A percentile compares a stretch with the other conserved stretches of the same genome.
phyloP scores from a whole-genome alignment of 1,139 yeast genomes.

The Scheffersomyces segobiensis region DNA sequence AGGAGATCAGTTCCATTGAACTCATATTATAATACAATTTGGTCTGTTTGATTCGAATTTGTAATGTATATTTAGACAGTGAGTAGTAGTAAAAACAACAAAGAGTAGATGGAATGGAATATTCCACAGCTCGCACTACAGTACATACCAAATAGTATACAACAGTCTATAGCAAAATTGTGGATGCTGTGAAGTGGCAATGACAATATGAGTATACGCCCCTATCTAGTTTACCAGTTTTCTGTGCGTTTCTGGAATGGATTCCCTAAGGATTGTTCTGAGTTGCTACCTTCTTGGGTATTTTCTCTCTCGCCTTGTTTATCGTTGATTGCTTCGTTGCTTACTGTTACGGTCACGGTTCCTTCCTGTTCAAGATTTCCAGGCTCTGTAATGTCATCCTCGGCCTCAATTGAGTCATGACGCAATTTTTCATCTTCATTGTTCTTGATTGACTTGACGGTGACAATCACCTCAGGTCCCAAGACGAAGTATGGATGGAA shows the following conservation, averaged over 20 bases:
- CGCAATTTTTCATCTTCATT: conserved; percentile 23
- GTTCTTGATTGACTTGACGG: conserved; percentile 36
- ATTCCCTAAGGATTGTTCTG: not conserved
- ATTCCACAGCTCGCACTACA: not conserved
- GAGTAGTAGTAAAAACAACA: not conserved
- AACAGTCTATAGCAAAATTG: not conserved
- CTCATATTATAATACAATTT: not conserved
- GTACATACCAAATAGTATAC: not conserved
- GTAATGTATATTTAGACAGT: not conserved
- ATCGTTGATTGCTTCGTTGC: not conserved
- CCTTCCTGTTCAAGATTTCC: not conserved
- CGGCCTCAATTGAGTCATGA: conserved; percentile 6
- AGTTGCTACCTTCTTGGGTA: not conserved
- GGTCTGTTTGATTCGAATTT: not conserved
- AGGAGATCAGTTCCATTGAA: too few species aligned
- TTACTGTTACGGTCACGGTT: not conserved
- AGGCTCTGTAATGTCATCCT: not conserved
- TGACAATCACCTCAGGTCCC: conserved; percentile 41
- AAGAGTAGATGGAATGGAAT: not conserved
- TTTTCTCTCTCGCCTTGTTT: not conserved
- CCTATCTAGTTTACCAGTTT: not conserved
- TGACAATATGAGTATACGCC: too few species aligned
- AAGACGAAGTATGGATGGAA: conserved; percentile 66
- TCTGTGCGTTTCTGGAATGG: not conserved
- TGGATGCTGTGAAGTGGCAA: not conserved